These are phyloP conservation scores for Rhododendron mucronatum DNA, from an alignment of 148 eudicot species.

Conservation along the genomic window DNA sequence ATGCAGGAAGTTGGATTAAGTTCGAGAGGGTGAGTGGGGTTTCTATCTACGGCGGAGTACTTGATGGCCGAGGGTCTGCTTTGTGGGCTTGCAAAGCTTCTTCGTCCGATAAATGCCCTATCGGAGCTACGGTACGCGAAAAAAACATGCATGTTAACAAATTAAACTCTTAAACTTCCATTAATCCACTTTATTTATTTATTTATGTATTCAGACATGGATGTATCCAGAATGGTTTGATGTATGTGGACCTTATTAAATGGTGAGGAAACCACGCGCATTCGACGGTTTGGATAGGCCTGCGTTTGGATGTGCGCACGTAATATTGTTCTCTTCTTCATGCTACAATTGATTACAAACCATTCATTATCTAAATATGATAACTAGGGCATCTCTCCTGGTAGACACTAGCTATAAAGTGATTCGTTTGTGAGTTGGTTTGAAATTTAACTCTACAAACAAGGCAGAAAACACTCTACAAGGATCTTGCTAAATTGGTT, in stretches of 20 bases:
- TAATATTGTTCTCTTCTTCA: too few species aligned
- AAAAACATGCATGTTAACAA: not conserved
- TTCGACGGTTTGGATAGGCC: too few species aligned
- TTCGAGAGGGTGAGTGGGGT: constrained; percentile 34
- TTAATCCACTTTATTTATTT: too few species aligned
- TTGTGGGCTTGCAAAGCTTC: constrained; percentile 46
- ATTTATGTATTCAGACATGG: too few species aligned
- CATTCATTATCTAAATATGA: not conserved
- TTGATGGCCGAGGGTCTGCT: constrained; percentile 40
- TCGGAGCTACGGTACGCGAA: constrained; percentile 38
- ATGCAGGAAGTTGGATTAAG: constrained; percentile 27
- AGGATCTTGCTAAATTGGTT: not conserved
- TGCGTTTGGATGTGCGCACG: too few species aligned
- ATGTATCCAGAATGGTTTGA: too few species aligned
- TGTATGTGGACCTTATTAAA: too few species aligned
- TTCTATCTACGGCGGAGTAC: constrained; percentile 27
- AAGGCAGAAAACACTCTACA: not conserved
- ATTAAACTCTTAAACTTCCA: not conserved
- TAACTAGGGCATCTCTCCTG: not conserved
- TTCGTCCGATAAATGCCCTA: constrained; percentile 30
- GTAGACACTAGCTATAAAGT: not conserved
- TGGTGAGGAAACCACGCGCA: too few species aligned
- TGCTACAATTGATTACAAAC: not conserved
- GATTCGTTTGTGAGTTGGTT: too few species aligned
- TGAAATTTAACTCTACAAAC: too few species aligned